Evolutionary conservation across 352 stramenopile genomes (phyloP).

Genomic region (Blastocystis sp.): DNA sequence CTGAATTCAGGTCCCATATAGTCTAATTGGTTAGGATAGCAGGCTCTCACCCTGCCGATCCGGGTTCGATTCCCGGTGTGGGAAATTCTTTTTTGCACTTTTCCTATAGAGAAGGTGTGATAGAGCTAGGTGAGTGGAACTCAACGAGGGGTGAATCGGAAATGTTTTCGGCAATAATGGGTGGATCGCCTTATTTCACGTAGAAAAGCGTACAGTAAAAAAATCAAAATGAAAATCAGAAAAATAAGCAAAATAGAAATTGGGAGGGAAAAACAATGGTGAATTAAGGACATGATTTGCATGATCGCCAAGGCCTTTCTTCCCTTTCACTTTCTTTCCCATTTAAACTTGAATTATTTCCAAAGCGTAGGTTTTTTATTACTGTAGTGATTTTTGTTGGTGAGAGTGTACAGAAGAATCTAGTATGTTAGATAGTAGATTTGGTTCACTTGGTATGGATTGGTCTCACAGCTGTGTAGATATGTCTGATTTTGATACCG

Average conservation of each 20-base stretch:
- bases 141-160: too few relatives aligned
- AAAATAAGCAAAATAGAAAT: neutral
- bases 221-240: neutral
- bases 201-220: neutral
- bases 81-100: neutral
- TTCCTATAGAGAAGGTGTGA: too few relatives aligned
- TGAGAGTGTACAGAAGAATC: neutral
- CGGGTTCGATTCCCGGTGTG: conserved; percentile 57
- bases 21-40: conserved; percentile 60
- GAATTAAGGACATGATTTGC: too few relatives aligned
- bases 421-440: neutral
- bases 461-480: neutral
- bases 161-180: too few relatives aligned
- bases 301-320: neutral
- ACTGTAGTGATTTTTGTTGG: neutral
- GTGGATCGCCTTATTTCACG: too few relatives aligned
- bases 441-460: neutral
- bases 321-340: neutral
- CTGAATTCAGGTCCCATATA: conserved; percentile 55
- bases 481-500: conserved; percentile 12
- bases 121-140: too few relatives aligned
- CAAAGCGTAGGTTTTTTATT: neutral
- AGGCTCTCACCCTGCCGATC: conserved; percentile 58
- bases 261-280: neutral
- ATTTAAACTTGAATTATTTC: neutral